Evolutionary conservation across 2,329 filamentous ascomycete species (phyloP), one percentile per base, ranked within the genome.

Genomic region (Calcarisporium arbuscula): DNA sequence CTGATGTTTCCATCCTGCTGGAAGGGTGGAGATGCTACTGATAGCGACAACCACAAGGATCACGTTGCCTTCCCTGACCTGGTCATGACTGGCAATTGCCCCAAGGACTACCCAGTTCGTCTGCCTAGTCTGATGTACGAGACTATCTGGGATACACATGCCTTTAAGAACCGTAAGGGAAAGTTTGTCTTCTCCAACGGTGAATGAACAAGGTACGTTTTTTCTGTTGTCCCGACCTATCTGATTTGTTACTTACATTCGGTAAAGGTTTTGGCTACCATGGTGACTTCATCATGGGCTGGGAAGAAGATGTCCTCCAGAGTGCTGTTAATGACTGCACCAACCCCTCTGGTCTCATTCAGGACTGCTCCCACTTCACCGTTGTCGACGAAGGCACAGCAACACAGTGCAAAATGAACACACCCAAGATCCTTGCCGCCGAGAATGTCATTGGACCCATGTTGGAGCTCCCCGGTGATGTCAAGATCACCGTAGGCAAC

Each of bases 1-100:
- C 61, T 94, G 39, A 85, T 86, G 74, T 94, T 95, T 62, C 85
- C 86, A 1, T 87, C 82, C 2, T 95, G 87, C 72, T 94, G 87
- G 82, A 85, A 92, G 49, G 85, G 85, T 32, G 70, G 77, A 48
- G 68, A 82, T 47, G 70, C 81, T 42, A 36, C 64, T 5, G 71
- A 74, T 46, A 70, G 68, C 8, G 38, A 51, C 1, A 67, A 80
- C 53, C 75, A 80, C 61, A 68, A 67, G 55, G 64, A 63, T 43
- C 77, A 95, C 54, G 73, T 95, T 42, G 82, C 82, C 5, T 95
- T 88, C 57, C 86, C 87, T 1, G 72, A 76, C 47, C 66, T 82
- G 10, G 81, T 94, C 49, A 85, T 85, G 62, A 76, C 77, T 44
- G 88, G 89, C 20, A 67, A 65, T 23, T 95, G 88, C 60, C 87